Base-by-base conservation (phyloP, 2,329 filamentous ascomycete species). In the Cordyceps tenuipes region DNA sequence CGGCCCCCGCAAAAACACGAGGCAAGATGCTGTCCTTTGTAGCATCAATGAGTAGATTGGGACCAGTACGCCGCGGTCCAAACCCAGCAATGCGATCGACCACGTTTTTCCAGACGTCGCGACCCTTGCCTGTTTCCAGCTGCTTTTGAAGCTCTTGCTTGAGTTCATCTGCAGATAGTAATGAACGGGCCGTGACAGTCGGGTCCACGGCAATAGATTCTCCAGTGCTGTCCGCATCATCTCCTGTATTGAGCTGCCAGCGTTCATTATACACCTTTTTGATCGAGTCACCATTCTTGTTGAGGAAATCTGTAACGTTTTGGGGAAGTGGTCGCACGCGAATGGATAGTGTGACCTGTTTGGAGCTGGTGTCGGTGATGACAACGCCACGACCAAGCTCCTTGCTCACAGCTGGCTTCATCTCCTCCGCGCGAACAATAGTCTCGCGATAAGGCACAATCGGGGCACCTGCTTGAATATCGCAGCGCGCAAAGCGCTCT, bases 391-490 rank as follows among this genome's bases (percentile, higher is more conserved):
- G 83, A 1, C 92, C 92, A 19, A 97, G 79, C 13, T 95, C 90
- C 64, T 92, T 88, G 72, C 95, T 90, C 62, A 82, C 90, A 0
- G 91, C 89, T 1, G 91, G 86, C 26, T 91, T 87, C 94, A 99
- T 99, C 73, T 99, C 94, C 43, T 91, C 84, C 0, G 87, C 89
- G 29, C 84, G 82, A 46, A 97, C 86, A 61, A 96, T 96, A 0
- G 91, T 94, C 75, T 99, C 94, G 60, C 92, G 83, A 73, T 96
- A 99, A 0, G 94, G 94, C 15, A 99, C 94, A 63, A 99, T 97
- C 1, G 94, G 90, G 48, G 90, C 90, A 60, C 94, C 92, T 31
- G 90, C 90, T 69, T 97, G 93, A 57, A 99, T 92, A 65, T 97
- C 93, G 70, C 95, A 97, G 64, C 85, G 87, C 6, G 94, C 93